These are phyloP conservation scores for Tolypocladium capitatum DNA, from an alignment of 2,329 filamentous ascomycete species.

Conservation along the genomic window DNA sequence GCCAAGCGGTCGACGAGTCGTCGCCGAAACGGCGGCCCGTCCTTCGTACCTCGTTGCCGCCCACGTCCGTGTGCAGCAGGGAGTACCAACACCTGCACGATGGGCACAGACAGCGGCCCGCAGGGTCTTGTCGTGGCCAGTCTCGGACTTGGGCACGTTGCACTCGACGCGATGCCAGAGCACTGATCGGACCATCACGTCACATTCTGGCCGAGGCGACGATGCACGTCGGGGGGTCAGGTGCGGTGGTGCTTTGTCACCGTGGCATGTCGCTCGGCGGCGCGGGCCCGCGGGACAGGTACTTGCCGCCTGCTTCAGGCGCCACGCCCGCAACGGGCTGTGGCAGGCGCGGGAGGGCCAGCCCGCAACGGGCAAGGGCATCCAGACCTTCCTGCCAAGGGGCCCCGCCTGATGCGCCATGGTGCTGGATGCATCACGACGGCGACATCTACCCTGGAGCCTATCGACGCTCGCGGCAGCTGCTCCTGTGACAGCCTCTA, in stretches of 20 bases:
- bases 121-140: background rate
- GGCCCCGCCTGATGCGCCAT: slow-evolving; percentile 7
- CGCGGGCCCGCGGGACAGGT: background rate
- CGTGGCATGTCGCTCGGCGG: background rate
- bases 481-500: slow-evolving; percentile 9
- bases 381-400: background rate
- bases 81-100: background rate
- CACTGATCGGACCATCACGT: slow-evolving; percentile 6
- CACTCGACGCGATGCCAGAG: background rate
- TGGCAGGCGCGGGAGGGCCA: slow-evolving; percentile 5
- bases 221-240: slow-evolving; percentile 4
- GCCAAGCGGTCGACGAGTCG: background rate
- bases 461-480: slow-evolving; percentile 5
- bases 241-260: slow-evolving; percentile 1
- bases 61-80: background rate
- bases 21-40: no score
- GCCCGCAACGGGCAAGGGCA: slow-evolving; percentile 3
- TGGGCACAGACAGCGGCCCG: background rate
- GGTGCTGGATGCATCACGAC: background rate
- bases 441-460: background rate
- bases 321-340: background rate
- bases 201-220: slow-evolving; percentile 2
- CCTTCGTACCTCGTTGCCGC: background rate
- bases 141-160: background rate
- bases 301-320: background rate